Conservation (phyloP, 139 green algal genomes). For the Zygnema cylindricum region DNA sequence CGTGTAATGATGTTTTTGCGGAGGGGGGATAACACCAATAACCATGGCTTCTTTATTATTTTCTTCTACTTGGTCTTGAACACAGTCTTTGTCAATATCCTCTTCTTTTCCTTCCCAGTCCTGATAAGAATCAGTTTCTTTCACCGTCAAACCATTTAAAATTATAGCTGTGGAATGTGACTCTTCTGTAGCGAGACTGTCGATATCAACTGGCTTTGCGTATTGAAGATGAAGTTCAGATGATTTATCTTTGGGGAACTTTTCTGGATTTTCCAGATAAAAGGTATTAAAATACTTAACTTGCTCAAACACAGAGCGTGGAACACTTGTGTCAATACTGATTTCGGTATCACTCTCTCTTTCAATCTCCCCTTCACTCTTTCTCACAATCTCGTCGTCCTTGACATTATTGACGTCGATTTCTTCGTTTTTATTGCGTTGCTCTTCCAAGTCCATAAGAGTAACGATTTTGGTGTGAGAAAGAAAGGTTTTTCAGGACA, state of each 20-base stretch:
- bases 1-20: not conserved
- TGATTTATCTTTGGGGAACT: not conserved
- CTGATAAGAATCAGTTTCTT: not conserved
- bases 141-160: not conserved
- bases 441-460: not conserved
- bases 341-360: no score
- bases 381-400: no score
- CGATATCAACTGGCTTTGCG: not conserved
- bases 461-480: not conserved
- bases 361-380: no score
- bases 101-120: not conserved
- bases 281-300: not conserved
- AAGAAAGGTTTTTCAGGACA: not conserved
- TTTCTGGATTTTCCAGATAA: not conserved
- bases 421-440: not conserved
- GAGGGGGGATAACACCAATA: not conserved
- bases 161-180: no score
- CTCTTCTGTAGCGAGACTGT: not conserved
- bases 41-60: not conserved
- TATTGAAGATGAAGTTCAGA: not conserved
- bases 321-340: not conserved
- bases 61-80: not conserved
- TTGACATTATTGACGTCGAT: no score
- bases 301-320: not conserved
- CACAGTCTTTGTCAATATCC: not conserved